Evolutionary conservation across 2,329 filamentous ascomycete species (phyloP), one percentile per base, ranked within the genome.

Genomic region (Cryphonectria radicalis): DNA sequence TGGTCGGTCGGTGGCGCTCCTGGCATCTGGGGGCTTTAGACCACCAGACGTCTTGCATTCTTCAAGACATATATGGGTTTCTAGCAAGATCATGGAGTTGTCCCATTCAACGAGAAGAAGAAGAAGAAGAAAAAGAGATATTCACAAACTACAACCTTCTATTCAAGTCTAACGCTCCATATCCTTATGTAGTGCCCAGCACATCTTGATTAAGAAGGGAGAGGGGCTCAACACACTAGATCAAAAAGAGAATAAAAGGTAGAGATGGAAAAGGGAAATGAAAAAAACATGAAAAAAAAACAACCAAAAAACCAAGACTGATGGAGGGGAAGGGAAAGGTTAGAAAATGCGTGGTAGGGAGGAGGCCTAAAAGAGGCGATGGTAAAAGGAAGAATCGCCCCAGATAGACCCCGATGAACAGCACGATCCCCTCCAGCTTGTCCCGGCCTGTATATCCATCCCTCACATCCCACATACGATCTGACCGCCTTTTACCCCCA

Each of bases 151-250:
- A 62, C 59, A 62, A 35, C 57, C 32, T 40, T 62, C 59, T 62
- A 62, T 62, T 40, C 32, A n/a, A 62, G 59, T 62, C 59, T 62
- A 62, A 62, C 59, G 32, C 35, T 62, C 19, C 32, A 62, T 62
- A 62, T 40, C 59, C 59, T 37, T 40, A 13, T 62, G 59, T 35
- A 40, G 59, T 62, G 59, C 59, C 59, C 59, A 62, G 53, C 37
- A 37, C 53, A 63, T 42, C 22, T 42, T 32, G 40, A 59, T 35
- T 2, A 60, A 67, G 28, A 42, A 57, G 25, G 53, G 25, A 28
- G 53, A 5, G 53, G 22, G n/a, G 10, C 53, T 28, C 53, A 57
- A 32, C 25, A 59, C 25, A 35, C 55, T 59, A 19, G 55, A 57
- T 57, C 6, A 50, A 57, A 32, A 57, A 59, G 14, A 19, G 28